phyloP scores from a whole-genome alignment of 768 basidiomycete species.

The Lyophyllum atratum region DNA sequence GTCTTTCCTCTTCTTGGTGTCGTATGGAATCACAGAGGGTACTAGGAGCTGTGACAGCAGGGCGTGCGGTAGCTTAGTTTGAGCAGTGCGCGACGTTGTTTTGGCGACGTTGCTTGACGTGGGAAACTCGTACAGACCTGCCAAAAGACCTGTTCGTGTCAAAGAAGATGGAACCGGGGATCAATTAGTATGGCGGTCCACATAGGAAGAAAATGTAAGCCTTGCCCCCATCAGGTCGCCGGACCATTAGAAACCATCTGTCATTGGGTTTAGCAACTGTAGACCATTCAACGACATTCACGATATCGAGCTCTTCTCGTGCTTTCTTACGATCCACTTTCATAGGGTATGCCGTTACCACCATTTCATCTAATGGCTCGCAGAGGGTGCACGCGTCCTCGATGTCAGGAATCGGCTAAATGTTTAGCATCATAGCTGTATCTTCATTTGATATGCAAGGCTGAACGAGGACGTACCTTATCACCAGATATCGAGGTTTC shows the following conservation, averaged over 20 bases:
- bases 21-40: conserved; percentile 23
- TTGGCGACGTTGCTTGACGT: conserved; percentile 56
- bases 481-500: conserved; percentile 7
- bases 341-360: conserved; percentile 86
- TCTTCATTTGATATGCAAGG: background rate
- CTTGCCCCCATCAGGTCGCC: conserved; percentile 82
- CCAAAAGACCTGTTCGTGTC: conserved; percentile 70
- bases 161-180: conserved; percentile 7
- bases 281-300: conserved; percentile 86
- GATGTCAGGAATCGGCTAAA: conserved; percentile 51
- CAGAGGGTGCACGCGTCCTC: conserved; percentile 79
- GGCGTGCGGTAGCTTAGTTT: conserved; percentile 33
- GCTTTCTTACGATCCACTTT: conserved; percentile 79
- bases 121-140: conserved; percentile 89
- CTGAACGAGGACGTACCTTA: background rate
- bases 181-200: conserved; percentile 6
- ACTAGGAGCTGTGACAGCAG: conserved; percentile 47
- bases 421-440: background rate
- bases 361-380: conserved; percentile 46
- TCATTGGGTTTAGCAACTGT: conserved; percentile 30
- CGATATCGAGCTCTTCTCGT: conserved; percentile 81
- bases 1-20: conserved; percentile 8
- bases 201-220: conserved; percentile 2
- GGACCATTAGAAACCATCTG: conserved; percentile 74
- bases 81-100: conserved; percentile 40